Evolutionary conservation across 2,329 filamentous ascomycete genomes (phyloP).

Genomic region (Calonectria ilicicola): DNA sequence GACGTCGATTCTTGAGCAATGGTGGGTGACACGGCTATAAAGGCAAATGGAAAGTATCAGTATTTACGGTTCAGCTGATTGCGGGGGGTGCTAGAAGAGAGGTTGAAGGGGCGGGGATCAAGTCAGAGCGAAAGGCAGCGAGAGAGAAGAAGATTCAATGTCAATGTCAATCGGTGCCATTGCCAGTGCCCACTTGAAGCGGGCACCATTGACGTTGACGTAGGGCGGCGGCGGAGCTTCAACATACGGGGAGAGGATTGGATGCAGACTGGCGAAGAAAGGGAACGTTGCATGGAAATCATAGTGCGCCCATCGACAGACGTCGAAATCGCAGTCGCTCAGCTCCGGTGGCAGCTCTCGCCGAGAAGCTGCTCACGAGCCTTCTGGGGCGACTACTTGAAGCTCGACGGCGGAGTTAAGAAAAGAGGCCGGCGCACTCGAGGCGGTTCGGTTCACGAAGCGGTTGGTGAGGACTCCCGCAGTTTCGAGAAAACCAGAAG

Average conservation of each 20-base stretch:
- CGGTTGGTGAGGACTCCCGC: neutral
- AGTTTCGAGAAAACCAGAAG: neutral
- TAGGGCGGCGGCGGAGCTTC: slow-evolving; percentile 29
- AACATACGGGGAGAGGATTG: slow-evolving; percentile 71
- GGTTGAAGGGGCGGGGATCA: slow-evolving; percentile 9
- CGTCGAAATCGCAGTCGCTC: slow-evolving; percentile 45
- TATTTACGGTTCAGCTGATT: slow-evolving; percentile 43
- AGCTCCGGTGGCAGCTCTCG: slow-evolving; percentile 50
- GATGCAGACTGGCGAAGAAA: slow-evolving; percentile 71
- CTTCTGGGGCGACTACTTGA: slow-evolving; percentile 28
- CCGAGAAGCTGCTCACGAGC: slow-evolving; percentile 40
- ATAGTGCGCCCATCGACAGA: slow-evolving; percentile 63
- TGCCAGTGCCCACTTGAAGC: neutral
- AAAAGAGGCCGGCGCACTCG: neutral
- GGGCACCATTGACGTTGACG: neutral
- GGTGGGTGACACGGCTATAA: slow-evolving; percentile 49
- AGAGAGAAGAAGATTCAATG: neutral
- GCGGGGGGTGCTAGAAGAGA: slow-evolving; percentile 5
- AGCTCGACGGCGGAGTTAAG: neutral
- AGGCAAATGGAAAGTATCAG: slow-evolving; percentile 43
- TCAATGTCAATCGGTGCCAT: slow-evolving; percentile 9
- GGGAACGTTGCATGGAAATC: slow-evolving; percentile 72
- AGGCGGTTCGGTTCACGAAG: slow-evolving; percentile 10
- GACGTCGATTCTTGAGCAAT: slow-evolving; percentile 58
- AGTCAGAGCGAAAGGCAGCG: slow-evolving; percentile 6